Evolutionary conservation across 2,329 filamentous ascomycete genomes (phyloP).

Genomic region (Penicillium sp.): DNA sequence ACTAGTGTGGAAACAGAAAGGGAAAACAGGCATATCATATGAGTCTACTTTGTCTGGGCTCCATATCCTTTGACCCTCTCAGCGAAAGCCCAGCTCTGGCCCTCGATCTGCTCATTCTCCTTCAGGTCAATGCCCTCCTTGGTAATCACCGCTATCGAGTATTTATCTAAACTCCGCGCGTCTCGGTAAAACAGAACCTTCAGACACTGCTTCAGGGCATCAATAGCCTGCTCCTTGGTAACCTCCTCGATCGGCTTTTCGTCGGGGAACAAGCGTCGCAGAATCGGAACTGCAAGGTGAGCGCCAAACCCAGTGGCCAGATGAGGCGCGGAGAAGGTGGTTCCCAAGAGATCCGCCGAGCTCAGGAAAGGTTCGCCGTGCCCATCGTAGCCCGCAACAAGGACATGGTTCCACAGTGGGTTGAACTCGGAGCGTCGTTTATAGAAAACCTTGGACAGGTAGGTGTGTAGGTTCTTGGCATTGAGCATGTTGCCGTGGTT

Average conservation of each 20-base stretch:
- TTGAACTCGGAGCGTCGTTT: slow-evolving; percentile 93
- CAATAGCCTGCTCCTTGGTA: slow-evolving; percentile 76
- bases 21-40: slow-evolving; percentile 20
- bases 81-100: slow-evolving; percentile 97
- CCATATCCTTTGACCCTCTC: slow-evolving; percentile 94
- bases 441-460: slow-evolving; percentile 95
- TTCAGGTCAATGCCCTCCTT: slow-evolving; percentile 85
- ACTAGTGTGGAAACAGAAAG: slow-evolving; percentile 28
- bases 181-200: slow-evolving; percentile 98
- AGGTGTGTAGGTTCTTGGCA: slow-evolving; percentile 94
- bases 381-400: slow-evolving; percentile 87
- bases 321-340: slow-evolving; percentile 84
- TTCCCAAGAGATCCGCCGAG: slow-evolving; percentile 87
- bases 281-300: slow-evolving; percentile 88
- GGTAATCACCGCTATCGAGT: slow-evolving; percentile 88
- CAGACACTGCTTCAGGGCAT: slow-evolving; percentile 89
- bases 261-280: slow-evolving; percentile 81
- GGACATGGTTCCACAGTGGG: slow-evolving; percentile 93
- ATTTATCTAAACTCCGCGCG: slow-evolving; percentile 86
- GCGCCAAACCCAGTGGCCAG: slow-evolving; percentile 93
- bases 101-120: slow-evolving; percentile 85
- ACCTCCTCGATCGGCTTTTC: slow-evolving; percentile 76
- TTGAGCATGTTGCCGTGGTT: slow-evolving; percentile 64
- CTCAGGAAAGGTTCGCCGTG: slow-evolving; percentile 84
- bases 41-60: slow-evolving; percentile 68